These are phyloP conservation scores for Yueomyces sp. DNA, from an alignment of 805 yeast species.

Conservation along the genomic window DNA sequence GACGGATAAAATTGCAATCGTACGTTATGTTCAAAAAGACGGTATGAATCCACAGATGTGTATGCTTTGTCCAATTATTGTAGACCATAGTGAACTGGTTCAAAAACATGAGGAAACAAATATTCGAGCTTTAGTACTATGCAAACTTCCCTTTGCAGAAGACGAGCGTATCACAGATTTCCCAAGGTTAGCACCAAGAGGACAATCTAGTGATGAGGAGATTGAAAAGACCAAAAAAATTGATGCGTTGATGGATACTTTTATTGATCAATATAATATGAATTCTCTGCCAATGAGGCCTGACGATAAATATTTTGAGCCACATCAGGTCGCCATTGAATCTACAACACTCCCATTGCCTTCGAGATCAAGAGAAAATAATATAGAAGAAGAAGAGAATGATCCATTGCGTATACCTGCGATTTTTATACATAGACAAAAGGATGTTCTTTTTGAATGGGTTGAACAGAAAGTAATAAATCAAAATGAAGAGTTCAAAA, in stretches of 20 bases:
- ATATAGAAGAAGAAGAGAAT: conserved; percentile 7
- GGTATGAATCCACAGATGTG: conserved; percentile 39
- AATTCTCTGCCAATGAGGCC: conserved; percentile 12
- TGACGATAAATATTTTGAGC: conserved; percentile 13
- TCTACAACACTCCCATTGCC: conserved; percentile 16
- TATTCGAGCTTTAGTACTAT: conserved; percentile 32
- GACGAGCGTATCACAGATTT: conserved; percentile 56
- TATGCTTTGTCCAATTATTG: conserved; percentile 37
- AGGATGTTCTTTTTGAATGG: conserved; percentile 15
- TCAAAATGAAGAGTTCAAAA: conserved; percentile 9
- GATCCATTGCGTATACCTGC: conserved; percentile 20
- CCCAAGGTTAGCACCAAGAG: conserved; percentile 25
- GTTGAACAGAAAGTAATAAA: conserved; percentile 11
- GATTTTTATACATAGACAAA: conserved; percentile 18
- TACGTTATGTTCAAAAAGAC: conserved; percentile 43
- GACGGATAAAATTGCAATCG: conserved; percentile 39
- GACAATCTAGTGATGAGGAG: conserved; percentile 21
- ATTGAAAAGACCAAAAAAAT: conserved; percentile 27
- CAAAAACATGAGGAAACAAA: background rate
- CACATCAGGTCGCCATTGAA: conserved; percentile 3
- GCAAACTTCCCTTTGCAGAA: conserved; percentile 57
- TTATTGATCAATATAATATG: conserved; percentile 33
- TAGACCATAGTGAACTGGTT: background rate
- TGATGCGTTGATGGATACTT: conserved; percentile 29
- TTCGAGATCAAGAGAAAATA: conserved; percentile 2